Evolutionary conservation across 495 filamentous ascomycete species (phyloP).

Genomic region (Penicillium waksmanii): DNA sequence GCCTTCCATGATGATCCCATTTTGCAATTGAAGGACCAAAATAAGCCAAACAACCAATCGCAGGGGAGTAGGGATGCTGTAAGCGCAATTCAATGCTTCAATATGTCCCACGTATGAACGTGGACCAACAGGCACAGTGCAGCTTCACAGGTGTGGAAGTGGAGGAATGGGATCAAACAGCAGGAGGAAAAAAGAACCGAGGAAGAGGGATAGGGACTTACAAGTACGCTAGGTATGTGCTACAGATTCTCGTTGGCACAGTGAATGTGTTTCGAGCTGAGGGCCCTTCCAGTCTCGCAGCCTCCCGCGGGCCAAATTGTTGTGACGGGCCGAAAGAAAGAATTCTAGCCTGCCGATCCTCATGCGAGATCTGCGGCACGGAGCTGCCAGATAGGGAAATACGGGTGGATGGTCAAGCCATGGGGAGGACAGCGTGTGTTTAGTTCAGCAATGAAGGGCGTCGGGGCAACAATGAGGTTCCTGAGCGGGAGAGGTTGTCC

Average conservation of each 20-base stretch:
- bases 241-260: not conserved
- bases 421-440: constrained; percentile 4
- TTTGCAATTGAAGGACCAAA: constrained; percentile 18
- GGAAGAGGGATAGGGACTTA: constrained; percentile 17
- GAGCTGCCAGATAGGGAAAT: not conserved
- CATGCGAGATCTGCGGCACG: constrained; percentile 1
- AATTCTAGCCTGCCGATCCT: constrained; percentile 28
- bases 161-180: constrained; percentile 8
- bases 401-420: not conserved
- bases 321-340: constrained; percentile 21
- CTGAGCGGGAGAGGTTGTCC: constrained; percentile 15
- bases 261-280: not conserved
- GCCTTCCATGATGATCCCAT: constrained; percentile 24
- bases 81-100: constrained; percentile 11
- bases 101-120: constrained; percentile 13
- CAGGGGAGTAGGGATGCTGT: constrained; percentile 5
- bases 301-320: constrained; percentile 19
- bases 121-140: constrained; percentile 14
- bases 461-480: constrained; percentile 11
- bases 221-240: constrained; percentile 25
- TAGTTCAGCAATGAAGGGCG: constrained; percentile 31
- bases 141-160: constrained; percentile 10
- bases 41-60: constrained; percentile 5
- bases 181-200: not conserved
- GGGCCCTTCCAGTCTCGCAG: not conserved